A percentile compares a stretch with the other conserved stretches of the same genome.
Conservation (phyloP, 1,284 basidiomycete genomes). For the Moesziomyces globuligerus region DNA sequence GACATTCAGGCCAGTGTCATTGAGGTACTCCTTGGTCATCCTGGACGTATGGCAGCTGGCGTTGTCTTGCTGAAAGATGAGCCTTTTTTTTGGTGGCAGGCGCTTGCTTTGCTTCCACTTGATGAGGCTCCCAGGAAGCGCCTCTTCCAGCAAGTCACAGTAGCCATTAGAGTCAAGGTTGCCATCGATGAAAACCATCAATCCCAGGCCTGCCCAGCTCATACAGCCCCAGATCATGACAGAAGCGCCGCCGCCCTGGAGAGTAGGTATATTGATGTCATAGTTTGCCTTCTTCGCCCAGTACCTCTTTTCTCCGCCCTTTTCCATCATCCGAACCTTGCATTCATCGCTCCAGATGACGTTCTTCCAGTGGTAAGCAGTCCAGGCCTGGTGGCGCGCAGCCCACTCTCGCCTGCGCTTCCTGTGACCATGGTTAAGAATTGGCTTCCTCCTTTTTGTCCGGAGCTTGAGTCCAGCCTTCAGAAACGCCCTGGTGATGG, state of each 20-base stretch:
- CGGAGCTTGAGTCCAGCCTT: background rate
- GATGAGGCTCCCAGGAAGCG: background rate
- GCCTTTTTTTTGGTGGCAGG: background rate
- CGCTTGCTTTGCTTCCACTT: slow-evolving; percentile 2
- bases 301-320: background rate
- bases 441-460: background rate
- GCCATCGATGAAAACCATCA: slow-evolving; percentile 6
- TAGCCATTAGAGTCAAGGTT: background rate
- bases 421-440: background rate
- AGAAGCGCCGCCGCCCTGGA: background rate
- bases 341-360: slow-evolving; percentile 16
- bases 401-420: background rate
- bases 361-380: slow-evolving; percentile 8
- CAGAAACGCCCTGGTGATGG: background rate
- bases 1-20: slow-evolving; percentile 1
- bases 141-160: background rate
- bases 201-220: slow-evolving; percentile 11
- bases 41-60: background rate
- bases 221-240: slow-evolving; percentile 17
- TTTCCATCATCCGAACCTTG: slow-evolving; percentile 5
- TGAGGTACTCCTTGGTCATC: slow-evolving; percentile 6
- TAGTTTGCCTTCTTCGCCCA: too few relatives aligned
- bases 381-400: slow-evolving; percentile 3
- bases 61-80: slow-evolving; percentile 1
- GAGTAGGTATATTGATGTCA: too few relatives aligned